Percentiles rank a stretch among this genome's conserved stretches.
These are phyloP conservation scores for Hypoxylon fuscum DNA, from an alignment of 495 filamentous ascomycete genomes.

Conservation along the genomic window DNA sequence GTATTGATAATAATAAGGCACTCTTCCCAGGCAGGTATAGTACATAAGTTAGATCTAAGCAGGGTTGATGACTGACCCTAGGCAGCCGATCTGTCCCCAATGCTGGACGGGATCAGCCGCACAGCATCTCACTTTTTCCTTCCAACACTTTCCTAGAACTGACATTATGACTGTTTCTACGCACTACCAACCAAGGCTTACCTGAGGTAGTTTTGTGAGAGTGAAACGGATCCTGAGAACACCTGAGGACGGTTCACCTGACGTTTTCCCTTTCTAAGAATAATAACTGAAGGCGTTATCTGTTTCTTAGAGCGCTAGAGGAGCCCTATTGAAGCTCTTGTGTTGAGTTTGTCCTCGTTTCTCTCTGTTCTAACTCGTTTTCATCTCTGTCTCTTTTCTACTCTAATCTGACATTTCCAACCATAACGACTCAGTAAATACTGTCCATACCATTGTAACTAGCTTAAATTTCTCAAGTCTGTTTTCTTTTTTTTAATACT, in stretches of 20 bases:
- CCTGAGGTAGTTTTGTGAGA: conserved; percentile 20
- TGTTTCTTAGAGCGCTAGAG: conserved; percentile 15
- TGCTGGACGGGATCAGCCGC: conserved; percentile 46
- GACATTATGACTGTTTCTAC: conserved; percentile 33
- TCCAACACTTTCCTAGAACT: conserved; percentile 26
- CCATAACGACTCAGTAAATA: not conserved
- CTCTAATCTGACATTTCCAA: not conserved
- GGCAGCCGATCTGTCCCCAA: conserved; percentile 39
- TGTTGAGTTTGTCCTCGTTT: conserved; percentile 31
- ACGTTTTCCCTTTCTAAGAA: conserved; percentile 22
- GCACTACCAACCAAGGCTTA: conserved; percentile 28
- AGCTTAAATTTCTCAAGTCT: conserved; percentile 8
- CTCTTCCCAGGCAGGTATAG: conserved; percentile 32
- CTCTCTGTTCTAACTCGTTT: conserved; percentile 7
- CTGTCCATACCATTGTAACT: conserved; percentile 17
- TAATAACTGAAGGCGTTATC: conserved; percentile 4
- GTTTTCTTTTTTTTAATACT: conserved; percentile 14
- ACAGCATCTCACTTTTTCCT: conserved; percentile 40
- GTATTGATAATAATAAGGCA: conserved; percentile 18
- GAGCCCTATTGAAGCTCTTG: conserved; percentile 16
- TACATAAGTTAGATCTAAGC: conserved; percentile 11
- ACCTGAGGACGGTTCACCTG: conserved; percentile 46
- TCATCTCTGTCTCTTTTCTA: conserved; percentile 8
- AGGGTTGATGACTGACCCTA: conserved; percentile 32
- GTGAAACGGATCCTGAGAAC: conserved; percentile 39